Conservation (phyloP, 768 basidiomycete genomes). For the Holtermannia corniformis region DNA sequence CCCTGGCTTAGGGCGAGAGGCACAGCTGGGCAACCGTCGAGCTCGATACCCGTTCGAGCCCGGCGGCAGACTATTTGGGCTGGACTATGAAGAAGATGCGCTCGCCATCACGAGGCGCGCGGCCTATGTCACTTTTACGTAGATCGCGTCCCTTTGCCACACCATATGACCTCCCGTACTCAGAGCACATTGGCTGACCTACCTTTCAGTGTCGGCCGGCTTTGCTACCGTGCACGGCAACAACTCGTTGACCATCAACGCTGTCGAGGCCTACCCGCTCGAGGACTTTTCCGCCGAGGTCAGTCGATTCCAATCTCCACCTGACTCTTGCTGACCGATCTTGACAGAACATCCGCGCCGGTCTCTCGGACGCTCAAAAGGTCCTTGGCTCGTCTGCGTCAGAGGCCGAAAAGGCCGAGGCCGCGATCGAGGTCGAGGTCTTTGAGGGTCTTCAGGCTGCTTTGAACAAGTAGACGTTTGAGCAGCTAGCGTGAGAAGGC, state of each 20-base stretch:
- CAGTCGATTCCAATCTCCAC: slow-evolving; percentile 19
- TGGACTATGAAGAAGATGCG: too few relatives aligned
- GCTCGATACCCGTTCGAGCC: too few relatives aligned
- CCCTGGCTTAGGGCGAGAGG: too few relatives aligned
- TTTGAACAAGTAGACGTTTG: slow-evolving; percentile 44
- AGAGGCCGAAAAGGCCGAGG: slow-evolving; percentile 88
- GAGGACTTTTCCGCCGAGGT: slow-evolving; percentile 88
- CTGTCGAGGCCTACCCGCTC: slow-evolving; percentile 86
- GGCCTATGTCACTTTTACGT: too few relatives aligned
- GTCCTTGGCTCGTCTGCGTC: slow-evolving; percentile 72
- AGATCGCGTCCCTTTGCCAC: too few relatives aligned
- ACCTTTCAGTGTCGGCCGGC: slow-evolving; percentile 70
- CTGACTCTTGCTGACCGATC: not conserved
- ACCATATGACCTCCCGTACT: too few relatives aligned
- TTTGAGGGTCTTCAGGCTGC: slow-evolving; percentile 92
- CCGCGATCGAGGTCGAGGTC: slow-evolving; percentile 87
- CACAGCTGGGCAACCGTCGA: too few relatives aligned
- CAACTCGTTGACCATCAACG: slow-evolving; percentile 93
- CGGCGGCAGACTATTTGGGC: too few relatives aligned
- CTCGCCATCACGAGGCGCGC: too few relatives aligned
- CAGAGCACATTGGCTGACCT: too few relatives aligned
- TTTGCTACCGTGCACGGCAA: slow-evolving; percentile 97
- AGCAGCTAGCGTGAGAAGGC: too few relatives aligned
- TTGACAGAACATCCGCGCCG: slow-evolving; percentile 71
- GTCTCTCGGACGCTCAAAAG: slow-evolving; percentile 77